These are phyloP conservation scores for Fusarium domesticum DNA, from an alignment of 2,329 filamentous ascomycete genomes.

Conservation along the genomic window DNA sequence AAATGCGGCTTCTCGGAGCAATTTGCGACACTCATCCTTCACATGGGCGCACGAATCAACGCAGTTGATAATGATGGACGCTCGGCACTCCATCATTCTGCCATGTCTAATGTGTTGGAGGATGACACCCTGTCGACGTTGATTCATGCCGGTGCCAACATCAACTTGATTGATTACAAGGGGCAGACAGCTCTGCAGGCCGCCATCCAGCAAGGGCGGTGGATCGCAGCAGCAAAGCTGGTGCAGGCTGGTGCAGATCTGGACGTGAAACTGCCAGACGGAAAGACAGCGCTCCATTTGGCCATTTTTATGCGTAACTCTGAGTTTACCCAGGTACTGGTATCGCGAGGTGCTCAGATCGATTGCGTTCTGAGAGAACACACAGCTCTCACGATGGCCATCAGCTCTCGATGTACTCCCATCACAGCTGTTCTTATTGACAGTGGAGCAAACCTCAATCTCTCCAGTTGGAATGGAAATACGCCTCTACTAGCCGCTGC, in stretches of 20 bases:
- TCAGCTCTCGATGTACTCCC: conserved; percentile 25
- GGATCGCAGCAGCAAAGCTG: conserved; percentile 23
- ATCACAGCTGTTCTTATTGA: conserved; percentile 28
- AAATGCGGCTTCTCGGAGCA: conserved; percentile 30
- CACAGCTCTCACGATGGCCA: conserved; percentile 29
- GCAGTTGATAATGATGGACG: conserved; percentile 26
- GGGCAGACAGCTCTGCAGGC: conserved; percentile 27
- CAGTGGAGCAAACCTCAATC: conserved; percentile 26
- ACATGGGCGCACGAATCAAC: conserved; percentile 24
- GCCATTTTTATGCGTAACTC: conserved; percentile 29
- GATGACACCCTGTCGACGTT: conserved; percentile 26
- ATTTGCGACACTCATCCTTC: conserved; percentile 26
- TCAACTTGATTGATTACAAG: conserved; percentile 26
- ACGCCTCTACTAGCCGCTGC: conserved; percentile 28
- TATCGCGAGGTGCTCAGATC: conserved; percentile 28
- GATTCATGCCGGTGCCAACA: conserved; percentile 24
- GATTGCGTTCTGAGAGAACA: conserved; percentile 27
- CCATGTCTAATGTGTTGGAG: conserved; percentile 27
- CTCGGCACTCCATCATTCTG: conserved; percentile 28
- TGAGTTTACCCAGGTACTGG: conserved; percentile 26
- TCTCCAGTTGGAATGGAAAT: conserved; percentile 27
- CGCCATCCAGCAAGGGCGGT: conserved; percentile 24
- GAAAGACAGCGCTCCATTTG: conserved; percentile 29
- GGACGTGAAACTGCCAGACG: conserved; percentile 25
- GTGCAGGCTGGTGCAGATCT: conserved; percentile 28